Evolutionary conservation across 2,329 filamentous ascomycete genomes (phyloP), one percentile per base, ranked within the genome.

Genomic region (Hypoxylon sp.): DNA sequence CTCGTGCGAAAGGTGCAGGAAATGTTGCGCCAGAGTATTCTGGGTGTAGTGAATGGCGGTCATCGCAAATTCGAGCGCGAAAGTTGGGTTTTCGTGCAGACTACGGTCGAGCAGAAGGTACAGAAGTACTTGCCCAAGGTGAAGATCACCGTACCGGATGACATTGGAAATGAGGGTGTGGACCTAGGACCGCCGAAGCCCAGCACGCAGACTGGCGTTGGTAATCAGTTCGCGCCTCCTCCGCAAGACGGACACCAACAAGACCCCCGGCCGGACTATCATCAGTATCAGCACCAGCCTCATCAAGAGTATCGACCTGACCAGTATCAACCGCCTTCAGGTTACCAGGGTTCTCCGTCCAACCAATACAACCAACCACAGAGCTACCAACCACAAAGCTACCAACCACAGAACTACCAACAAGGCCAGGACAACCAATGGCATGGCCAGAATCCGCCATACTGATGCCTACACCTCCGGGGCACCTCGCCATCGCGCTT

Each of bases 61-160:
- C 50, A 53, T 24, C 50, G 50, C 31, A 53, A 35, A 19, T 53
- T 53, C 31, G 50, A 53, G 31, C 50, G 50, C 29, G 50, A 53
- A 19, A 53, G 50, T 31, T 53, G 50, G 50, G 31, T 53, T 39
- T 53, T 39, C 29, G 50, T 53, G 31, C 50, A 53, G 31, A 39
- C 19, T 17, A 53, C 24, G 26, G 50, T 53, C 50, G 50, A 53
- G 33, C 50, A 53, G 31, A 53, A 53, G 31, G 33, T 53, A 9
- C 50, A 53, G 33, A 53, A 11, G 31, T 53, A 53, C 50, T 39
- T 53, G 31, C 50, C 50, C 9, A 53, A 53, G 50, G 50, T 53
- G 50, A 53, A 39, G 50, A 53, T 53, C 50, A 53, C 31, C 33
- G 50, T 53, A 39, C 50, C 50, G 33, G 50, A 53, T n/a, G 50